Conservation (phyloP, 208 protist genomes). For the Trypanosoma cruzi region DNA sequence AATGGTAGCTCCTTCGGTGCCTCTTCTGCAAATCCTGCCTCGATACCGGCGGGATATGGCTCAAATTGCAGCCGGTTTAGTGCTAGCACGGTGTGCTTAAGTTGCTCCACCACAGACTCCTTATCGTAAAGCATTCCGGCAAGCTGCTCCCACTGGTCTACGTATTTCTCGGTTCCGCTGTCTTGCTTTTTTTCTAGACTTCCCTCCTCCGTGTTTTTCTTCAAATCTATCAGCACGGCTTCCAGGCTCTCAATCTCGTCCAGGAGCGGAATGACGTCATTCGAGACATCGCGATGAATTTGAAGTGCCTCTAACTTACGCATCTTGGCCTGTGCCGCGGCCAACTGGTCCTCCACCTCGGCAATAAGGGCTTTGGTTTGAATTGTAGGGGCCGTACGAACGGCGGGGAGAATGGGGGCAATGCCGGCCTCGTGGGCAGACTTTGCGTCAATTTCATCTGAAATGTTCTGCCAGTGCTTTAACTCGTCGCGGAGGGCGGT, state of each 20-base stretch:
- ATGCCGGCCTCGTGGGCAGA: constrained; percentile 83
- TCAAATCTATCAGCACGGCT: constrained; percentile 49
- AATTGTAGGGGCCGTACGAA: constrained; percentile 16
- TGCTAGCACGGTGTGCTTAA: constrained; percentile 61
- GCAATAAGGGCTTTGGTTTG: constrained; percentile 46
- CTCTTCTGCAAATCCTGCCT: constrained; percentile 69
- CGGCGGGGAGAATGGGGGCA: constrained; percentile 41
- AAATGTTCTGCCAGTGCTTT: constrained; percentile 66
- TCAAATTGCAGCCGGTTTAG: constrained; percentile 87
- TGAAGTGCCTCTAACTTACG: constrained; percentile 68
- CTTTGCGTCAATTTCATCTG: constrained; percentile 63
- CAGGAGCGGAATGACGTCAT: constrained; percentile 75
- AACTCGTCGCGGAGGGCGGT: constrained; percentile 68
- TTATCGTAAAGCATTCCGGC: constrained; percentile 78
- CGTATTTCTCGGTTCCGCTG: constrained; percentile 37
- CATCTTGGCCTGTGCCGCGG: constrained; percentile 47
- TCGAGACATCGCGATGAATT: constrained; percentile 67
- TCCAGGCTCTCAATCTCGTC: constrained; percentile 72
- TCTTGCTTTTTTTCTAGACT: constrained; percentile 8
- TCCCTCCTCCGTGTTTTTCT: constrained; percentile 21
- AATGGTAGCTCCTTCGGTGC: constrained; percentile 82
- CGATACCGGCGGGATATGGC: constrained; percentile 77
- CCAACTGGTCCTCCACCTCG: constrained; percentile 62
- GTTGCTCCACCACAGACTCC: constrained; percentile 65
- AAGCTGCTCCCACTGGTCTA: constrained; percentile 80